phyloP scores from a whole-genome alignment of 1,139 yeast species.

The Yamadazyma taylorii region DNA sequence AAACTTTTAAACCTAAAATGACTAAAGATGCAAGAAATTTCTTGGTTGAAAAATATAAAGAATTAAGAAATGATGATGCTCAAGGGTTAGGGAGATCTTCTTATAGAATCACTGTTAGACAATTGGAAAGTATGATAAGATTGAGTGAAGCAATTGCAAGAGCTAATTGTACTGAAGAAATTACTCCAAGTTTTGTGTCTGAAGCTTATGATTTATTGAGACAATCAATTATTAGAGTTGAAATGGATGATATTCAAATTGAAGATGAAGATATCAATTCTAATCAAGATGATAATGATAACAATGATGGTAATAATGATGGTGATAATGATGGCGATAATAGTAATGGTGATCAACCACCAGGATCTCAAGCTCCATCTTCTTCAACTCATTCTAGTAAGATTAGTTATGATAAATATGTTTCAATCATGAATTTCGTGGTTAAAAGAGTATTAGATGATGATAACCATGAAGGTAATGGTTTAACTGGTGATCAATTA shows the following conservation, averaged over 20 bases:
- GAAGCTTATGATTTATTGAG: slow-evolving; percentile 91
- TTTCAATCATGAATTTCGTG: slow-evolving; percentile 76
- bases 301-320: slow-evolving; percentile 13
- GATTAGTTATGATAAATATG: slow-evolving; percentile 86
- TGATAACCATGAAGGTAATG: slow-evolving; percentile 55
- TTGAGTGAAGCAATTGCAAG: slow-evolving; percentile 95
- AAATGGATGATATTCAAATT: slow-evolving; percentile 87
- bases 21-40: slow-evolving; percentile 77
- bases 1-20: slow-evolving; percentile 90
- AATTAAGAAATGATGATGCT: slow-evolving; percentile 86
- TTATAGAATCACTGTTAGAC: slow-evolving; percentile 95
- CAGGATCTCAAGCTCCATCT: slow-evolving; percentile 9
- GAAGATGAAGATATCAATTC: slow-evolving; percentile 60
- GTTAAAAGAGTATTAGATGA: slow-evolving; percentile 69
- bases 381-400: slow-evolving; percentile 18
- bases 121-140: slow-evolving; percentile 90
- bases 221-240: slow-evolving; percentile 91
- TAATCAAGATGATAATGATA: slow-evolving; percentile 12
- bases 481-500: slow-evolving; percentile 68
- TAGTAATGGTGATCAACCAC: slow-evolving; percentile 11
- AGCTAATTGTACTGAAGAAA: slow-evolving; percentile 91
- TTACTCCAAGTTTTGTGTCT: slow-evolving; percentile 83
- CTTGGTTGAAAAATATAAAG: slow-evolving; percentile 80
- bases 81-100: slow-evolving; percentile 87
- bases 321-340: slow-evolving; percentile 15